phyloP scores from a whole-genome alignment of 106 monocot species.

The Xerophyta viscosa region DNA sequence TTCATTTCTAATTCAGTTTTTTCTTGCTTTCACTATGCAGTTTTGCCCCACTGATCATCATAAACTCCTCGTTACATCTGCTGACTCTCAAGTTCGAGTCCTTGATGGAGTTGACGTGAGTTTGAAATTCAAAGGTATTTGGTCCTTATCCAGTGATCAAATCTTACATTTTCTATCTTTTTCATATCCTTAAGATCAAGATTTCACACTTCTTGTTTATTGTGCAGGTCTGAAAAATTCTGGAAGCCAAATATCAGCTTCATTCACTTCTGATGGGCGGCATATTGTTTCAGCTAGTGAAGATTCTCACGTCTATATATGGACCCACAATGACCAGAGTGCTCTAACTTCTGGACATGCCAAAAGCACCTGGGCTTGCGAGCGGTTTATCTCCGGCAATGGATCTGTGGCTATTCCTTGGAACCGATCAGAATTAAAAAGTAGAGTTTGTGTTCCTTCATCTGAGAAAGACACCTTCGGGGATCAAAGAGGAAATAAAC shows the following conservation, averaged over 20 bases:
- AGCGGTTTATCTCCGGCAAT: constrained; percentile 52
- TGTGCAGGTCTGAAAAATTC: constrained; percentile 53
- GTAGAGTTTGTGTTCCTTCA: constrained; percentile 1
- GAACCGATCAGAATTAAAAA: constrained; percentile 26
- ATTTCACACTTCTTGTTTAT: neutral
- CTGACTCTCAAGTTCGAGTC: constrained; percentile 54
- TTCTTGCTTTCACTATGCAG: constrained; percentile 22
- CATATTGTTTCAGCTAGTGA: constrained; percentile 83
- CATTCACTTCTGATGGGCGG: constrained; percentile 61
- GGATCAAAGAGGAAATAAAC: constrained; percentile 1
- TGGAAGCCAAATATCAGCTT: constrained; percentile 62
- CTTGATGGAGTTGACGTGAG: constrained; percentile 48
- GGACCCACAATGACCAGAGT: constrained; percentile 39
- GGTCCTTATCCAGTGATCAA: neutral
- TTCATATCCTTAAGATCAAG: constrained; percentile 1
- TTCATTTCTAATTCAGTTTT: neutral
- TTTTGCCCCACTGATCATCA: constrained; percentile 45
- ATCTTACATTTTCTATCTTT: neutral
- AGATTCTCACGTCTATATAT: constrained; percentile 73
- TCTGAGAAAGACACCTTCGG: constrained; percentile 2
- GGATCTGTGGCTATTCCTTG: constrained; percentile 74
- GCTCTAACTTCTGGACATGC: constrained; percentile 12
- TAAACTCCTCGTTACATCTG: constrained; percentile 65
- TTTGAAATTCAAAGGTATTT: constrained; percentile 56
- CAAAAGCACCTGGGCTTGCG: constrained; percentile 45